These are phyloP conservation scores for Craterostigma plantagineum DNA, from an alignment of 257 asterid species.

Conservation along the genomic window DNA sequence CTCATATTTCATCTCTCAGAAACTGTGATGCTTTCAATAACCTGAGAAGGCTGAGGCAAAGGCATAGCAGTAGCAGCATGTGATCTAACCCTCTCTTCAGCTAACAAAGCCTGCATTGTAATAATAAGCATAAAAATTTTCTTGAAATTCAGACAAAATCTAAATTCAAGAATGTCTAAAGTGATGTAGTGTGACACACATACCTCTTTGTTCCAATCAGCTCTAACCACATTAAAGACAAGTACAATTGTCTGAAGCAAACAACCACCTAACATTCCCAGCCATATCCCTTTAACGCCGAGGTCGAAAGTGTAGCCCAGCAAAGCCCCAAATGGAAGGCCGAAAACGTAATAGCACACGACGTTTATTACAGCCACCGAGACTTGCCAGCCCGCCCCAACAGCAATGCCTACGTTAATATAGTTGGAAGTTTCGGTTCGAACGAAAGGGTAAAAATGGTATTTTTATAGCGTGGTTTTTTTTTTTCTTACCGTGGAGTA, in stretches of 20 bases:
- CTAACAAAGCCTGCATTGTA: too few species aligned
- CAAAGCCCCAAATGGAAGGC: conserved; percentile 70
- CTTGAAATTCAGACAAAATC: not conserved
- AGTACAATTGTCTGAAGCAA: conserved; percentile 47
- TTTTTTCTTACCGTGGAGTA: conserved; percentile 44
- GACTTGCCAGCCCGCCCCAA: conserved; percentile 85
- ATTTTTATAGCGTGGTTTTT: too few species aligned
- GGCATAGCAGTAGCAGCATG: too few species aligned
- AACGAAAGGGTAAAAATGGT: too few species aligned
- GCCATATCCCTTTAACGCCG: conserved; percentile 70
- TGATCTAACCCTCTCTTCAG: too few species aligned
- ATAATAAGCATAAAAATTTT: too few species aligned
- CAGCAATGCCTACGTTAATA: conserved; percentile 90
- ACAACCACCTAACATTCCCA: conserved; percentile 60
- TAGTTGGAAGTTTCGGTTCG: too few species aligned
- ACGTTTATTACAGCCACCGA: conserved; percentile 55
- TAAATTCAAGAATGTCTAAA: too few species aligned
- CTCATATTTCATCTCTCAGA: too few species aligned
- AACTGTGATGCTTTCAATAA: too few species aligned
- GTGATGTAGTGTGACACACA: too few species aligned
- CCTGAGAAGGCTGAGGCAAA: too few species aligned
- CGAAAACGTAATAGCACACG: conserved; percentile 39
- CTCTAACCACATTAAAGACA: conserved; percentile 15
- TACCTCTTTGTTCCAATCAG: conserved; percentile 63
- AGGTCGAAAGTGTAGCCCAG: conserved; percentile 43